Conservation (phyloP, 768 basidiomycete genomes). For the Kwoniella mangroviensis region DNA sequence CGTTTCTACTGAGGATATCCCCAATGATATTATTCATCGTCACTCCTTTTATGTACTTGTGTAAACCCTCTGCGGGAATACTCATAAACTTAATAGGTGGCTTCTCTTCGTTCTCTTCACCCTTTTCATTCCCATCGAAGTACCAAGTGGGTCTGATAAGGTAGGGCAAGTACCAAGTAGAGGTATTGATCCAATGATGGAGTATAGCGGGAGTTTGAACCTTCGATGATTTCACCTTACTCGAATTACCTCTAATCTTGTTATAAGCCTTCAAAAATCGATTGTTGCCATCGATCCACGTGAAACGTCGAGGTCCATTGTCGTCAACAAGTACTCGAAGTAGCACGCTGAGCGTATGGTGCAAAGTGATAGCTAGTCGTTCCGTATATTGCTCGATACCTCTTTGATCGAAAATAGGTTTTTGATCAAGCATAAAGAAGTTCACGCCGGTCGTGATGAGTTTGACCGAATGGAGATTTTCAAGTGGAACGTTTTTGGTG, state of each 20-base stretch:
- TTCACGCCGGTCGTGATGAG: background rate
- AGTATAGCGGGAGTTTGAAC: background rate
- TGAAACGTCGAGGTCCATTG: background rate
- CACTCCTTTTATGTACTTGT: background rate
- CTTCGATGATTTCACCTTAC: background rate
- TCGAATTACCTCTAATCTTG: background rate
- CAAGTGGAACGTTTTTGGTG: background rate
- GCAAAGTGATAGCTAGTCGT: background rate
- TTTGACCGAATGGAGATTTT: background rate
- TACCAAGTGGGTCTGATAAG: slow-evolving; percentile 11
- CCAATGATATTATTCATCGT: background rate
- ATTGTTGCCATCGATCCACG: background rate
- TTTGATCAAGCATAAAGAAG: background rate
- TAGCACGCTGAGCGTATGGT: background rate
- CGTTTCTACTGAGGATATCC: background rate
- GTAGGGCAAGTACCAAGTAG: background rate
- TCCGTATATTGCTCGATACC: background rate
- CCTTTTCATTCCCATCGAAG: background rate
- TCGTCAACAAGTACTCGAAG: background rate
- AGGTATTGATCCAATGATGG: background rate
- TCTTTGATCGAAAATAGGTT: background rate
- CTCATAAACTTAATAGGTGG: background rate
- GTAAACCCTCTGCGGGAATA: slow-evolving; percentile 4
- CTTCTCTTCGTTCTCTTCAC: background rate
- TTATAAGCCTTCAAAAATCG: background rate